phyloP scores from a whole-genome alignment of 2,329 filamentous ascomycete genomes.

The Diplodia seriata region DNA sequence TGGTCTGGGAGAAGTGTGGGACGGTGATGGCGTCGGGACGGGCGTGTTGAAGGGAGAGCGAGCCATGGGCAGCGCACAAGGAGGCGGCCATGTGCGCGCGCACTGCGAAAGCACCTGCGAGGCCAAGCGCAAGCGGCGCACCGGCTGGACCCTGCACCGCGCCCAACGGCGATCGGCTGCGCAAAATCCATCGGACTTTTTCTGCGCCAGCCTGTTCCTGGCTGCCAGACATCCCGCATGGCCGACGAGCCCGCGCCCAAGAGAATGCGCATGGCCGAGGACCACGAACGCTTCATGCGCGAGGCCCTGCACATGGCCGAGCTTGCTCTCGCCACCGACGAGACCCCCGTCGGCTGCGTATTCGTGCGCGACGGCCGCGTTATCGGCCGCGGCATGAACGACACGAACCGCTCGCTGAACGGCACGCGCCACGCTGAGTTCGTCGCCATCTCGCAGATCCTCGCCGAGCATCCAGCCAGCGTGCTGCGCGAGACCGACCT shows the following conservation, averaged over 20 bases:
- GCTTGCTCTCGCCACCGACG: slow-evolving; percentile 81
- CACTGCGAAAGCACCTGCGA: slow-evolving; percentile 4
- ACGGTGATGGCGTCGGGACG: slow-evolving; percentile 15
- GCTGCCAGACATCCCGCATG: background rate
- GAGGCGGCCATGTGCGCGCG: slow-evolving; percentile 12
- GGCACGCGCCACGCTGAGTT: slow-evolving; percentile 97
- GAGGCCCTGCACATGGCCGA: slow-evolving; percentile 90
- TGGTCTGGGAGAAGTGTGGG: slow-evolving; percentile 19
- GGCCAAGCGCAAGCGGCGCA: background rate
- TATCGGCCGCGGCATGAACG: slow-evolving; percentile 93
- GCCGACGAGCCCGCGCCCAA: slow-evolving; percentile 21
- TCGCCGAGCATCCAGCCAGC: slow-evolving; percentile 68
- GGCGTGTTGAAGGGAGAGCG: slow-evolving; percentile 27
- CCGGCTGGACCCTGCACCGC: slow-evolving; percentile 20
- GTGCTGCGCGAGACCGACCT: slow-evolving; percentile 78
- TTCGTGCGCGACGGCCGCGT: slow-evolving; percentile 80
- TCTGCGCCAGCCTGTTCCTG: slow-evolving; percentile 25
- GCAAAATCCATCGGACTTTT: slow-evolving; percentile 23
- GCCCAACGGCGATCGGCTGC: slow-evolving; percentile 27
- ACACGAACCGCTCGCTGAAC: slow-evolving; percentile 86
- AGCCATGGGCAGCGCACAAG: slow-evolving; percentile 26
- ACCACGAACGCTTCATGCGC: slow-evolving; percentile 74
- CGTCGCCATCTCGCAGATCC: slow-evolving; percentile 76
- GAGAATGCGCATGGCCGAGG: slow-evolving; percentile 14
- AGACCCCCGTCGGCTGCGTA: slow-evolving; percentile 96